These are phyloP conservation scores for Suillus hirtellus DNA, from an alignment of 768 basidiomycete genomes.

Conservation along the genomic window DNA sequence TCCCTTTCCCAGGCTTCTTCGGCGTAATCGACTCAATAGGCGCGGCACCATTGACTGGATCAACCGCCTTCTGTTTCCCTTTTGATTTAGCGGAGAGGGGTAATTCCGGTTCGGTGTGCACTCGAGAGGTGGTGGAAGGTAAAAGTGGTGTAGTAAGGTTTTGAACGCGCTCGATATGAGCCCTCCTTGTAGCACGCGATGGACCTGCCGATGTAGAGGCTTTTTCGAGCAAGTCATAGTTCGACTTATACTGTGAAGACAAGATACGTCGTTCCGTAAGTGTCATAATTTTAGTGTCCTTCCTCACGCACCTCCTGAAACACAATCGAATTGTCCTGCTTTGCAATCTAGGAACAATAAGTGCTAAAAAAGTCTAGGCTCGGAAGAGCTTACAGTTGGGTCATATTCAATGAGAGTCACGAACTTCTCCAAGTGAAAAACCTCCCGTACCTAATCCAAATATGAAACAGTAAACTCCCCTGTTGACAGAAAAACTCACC, in stretches of 20 bases:
- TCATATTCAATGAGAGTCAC: conserved; percentile 74
- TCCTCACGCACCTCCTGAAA: conserved; percentile 63
- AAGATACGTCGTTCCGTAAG: conserved; percentile 12
- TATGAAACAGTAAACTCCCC: conserved; percentile 6
- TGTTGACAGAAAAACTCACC: conserved; percentile 45
- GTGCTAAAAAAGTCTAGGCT: not conserved
- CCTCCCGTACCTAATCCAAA: conserved; percentile 67
- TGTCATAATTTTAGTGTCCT: not conserved
- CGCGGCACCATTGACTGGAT: conserved; percentile 2
- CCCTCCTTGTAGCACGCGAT: conserved; percentile 61
- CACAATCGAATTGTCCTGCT: conserved; percentile 68
- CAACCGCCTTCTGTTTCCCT: conserved; percentile 33
- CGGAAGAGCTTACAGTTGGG: conserved; percentile 53
- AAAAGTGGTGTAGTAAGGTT: conserved; percentile 35
- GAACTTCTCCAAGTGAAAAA: conserved; percentile 87
- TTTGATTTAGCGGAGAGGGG: conserved; percentile 30
- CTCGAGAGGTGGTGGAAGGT: conserved; percentile 13
- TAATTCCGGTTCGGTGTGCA: conserved; percentile 16
- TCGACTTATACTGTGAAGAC: conserved; percentile 53
- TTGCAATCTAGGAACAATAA: conserved; percentile 54
- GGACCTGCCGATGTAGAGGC: conserved; percentile 42
- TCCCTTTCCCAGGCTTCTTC: conserved; percentile 30
- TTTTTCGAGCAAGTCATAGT: conserved; percentile 61
- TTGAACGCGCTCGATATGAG: conserved; percentile 55
- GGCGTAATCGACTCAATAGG: not conserved